phyloP scores from a whole-genome alignment of 768 basidiomycete species.

The Lentinula sp. region DNA sequence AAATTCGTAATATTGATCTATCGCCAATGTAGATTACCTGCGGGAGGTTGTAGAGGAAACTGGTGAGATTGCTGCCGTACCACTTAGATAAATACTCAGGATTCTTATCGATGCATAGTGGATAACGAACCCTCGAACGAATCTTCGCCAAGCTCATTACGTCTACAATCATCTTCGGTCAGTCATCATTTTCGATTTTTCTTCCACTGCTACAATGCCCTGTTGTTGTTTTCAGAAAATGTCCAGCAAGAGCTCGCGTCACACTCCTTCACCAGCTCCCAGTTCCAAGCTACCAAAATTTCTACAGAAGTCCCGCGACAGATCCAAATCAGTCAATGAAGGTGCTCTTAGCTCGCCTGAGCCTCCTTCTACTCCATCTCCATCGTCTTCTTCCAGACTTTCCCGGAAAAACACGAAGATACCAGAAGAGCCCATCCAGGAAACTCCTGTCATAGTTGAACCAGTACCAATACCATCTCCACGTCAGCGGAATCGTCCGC shows the following conservation, averaged over 20 bases:
- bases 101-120: constrained; percentile 5
- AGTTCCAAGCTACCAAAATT: constrained; percentile 61
- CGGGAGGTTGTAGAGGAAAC: neutral
- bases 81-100: neutral
- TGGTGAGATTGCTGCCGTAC: neutral
- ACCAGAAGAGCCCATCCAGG: constrained; percentile 25
- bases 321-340: constrained; percentile 47
- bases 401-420: constrained; percentile 28
- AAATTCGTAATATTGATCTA: neutral
- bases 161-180: constrained; percentile 3
- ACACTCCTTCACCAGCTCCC: constrained; percentile 33
- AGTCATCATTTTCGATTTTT: neutral
- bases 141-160: constrained; percentile 4
- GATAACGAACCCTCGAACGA: neutral
- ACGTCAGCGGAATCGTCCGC: constrained; percentile 42
- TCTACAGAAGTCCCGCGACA: constrained; percentile 58
- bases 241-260: constrained; percentile 41
- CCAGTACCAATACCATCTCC: constrained; percentile 41
- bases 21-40: neutral
- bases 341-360: constrained; percentile 33
- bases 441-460: constrained; percentile 65
- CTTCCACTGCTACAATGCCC: neutral
- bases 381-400: constrained; percentile 20
- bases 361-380: constrained; percentile 21
- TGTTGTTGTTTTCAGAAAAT: constrained; percentile 19